Evolutionary conservation across 495 filamentous ascomycete species (phyloP), one percentile per base, ranked within the genome.

Genomic region (Xylaria longipes): DNA sequence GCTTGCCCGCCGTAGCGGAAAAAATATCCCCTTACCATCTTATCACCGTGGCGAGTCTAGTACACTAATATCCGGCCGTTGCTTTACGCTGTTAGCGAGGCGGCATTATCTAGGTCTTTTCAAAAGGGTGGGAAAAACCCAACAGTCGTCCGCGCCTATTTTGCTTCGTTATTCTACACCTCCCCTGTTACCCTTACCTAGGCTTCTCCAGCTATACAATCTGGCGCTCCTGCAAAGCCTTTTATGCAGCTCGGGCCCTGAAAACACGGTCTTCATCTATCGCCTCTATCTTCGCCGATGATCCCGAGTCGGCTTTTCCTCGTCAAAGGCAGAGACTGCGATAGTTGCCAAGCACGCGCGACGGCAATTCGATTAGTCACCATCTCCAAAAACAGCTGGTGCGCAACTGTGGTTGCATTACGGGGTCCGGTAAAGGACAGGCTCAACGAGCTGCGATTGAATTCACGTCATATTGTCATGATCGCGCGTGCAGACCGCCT

Each of bases 391-490:
- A 11, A 37, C 25, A 27, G 25, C 25, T 57, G 65, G 65, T 41
- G 48, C 33, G 52, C 45, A 45, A 37, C 45, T 3, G 29, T 54
- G n/a, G 64, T 9, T 9, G 48, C 46, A 67, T 58, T 45, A 20
- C 57, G 9, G 45, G 45, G 45, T 39, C 33, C n/a, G 45, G 45
- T 45, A 22, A 43, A 52, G 41, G 43, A 64, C 45, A 14, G 56
- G 46, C 6, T 35, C 48, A 54, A 54, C 58, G 12, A 31, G 29
- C 39, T 50, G 41, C 57, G 12, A 31, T 37, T 56, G 37, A 50
- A 56, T 11, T 60, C 57, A 43, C 46, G 60, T 31, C 25, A 12
- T 20, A 43, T 56, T 64, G 68, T 62, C 58, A 70, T 70, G 58
- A 12, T 64, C 45, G 35, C 60, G 35, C 27, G 25, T 56, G 58